Evolutionary conservation across 768 basidiomycete genomes (phyloP), one percentile per base, ranked within the genome.

Genomic region (Russula lepida): DNA sequence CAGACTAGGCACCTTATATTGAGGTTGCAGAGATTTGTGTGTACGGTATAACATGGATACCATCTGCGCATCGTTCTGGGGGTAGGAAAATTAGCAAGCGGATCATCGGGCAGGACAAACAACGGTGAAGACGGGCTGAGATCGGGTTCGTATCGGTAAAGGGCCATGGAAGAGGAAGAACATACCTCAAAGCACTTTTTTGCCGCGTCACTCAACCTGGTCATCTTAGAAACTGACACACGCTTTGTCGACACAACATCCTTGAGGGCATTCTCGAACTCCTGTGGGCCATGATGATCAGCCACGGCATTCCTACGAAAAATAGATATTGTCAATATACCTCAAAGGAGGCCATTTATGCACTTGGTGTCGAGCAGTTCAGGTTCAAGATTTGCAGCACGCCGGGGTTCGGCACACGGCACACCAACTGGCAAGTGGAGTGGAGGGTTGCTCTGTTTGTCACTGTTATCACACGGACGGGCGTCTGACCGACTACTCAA

Each of bases 41-140:
- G 86, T 88, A 59, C 90, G 88, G 73, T 91, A 97, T 37, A 98
- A 81, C 55, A 85, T 81, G 30, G 93, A 90, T 54, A 98, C 89
- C 53, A 98, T 78, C 68, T 92, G 83, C 3, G 90, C 88, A 73
- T 95, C 92, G 62, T 86, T 75, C 91, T 97, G 68, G 15, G 58
- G n/a, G 52, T 39, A 35, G n/a, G 23, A 48, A 47, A 23, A 57
- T 54, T 33, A 49, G 56, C 37, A 49, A 17, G 23, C 28, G 35
- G 30, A 47, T 23, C 54, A 49, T 43, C 58, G 43, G 53, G 28
- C 33, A 32, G 13, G 37, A 43, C 32, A 33, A 33, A 28, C 17
- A 23, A 7, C 2, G 73, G 49, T 9, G 46, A 39, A 37, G 55
- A 33, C n/a, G 15, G 35, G 28, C 12, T 25, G 37, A 19, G 19